Base-by-base conservation (phyloP, 2,329 filamentous ascomycete genomes). In the Trichophyton simii region DNA sequence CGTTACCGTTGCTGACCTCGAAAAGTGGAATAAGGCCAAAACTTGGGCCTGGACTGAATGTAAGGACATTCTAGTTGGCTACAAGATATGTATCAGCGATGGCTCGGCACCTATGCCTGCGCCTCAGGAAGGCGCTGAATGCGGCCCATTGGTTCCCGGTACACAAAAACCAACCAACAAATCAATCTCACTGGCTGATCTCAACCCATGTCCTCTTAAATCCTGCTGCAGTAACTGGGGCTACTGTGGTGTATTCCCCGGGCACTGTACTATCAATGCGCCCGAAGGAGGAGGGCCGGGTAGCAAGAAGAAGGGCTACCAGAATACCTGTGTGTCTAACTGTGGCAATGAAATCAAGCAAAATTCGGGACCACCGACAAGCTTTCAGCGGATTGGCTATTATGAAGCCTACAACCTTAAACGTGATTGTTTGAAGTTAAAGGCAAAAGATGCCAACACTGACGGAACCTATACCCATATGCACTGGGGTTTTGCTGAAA, bases 121-220 rank as follows among this genome's bases (percentile, higher is more conserved):
- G 6, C 76, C 77, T 0, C 71, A 79, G 67, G 78, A 78, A 1
- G 72, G 74, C 55, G 75, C 75, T 11, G 64, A 73, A 0, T 81
- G 80, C 66, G 80, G 80, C 0, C 80, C 80, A 0, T 71, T 75
- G 52, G 70, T 74, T 0, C 72, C 72, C 3, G 75, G 76, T 0
- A 78, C 77, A 0, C 38, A 41, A 57, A 65, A 8, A 55, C 65
- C 9, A 0, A 62, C 69, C 1, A 63, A 76, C 55, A 74, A 75
- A 11, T 63, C 72, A 0, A 80, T 41, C 11, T 41, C 38, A 80
- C 65, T 79, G 2, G 63, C 69, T 0, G 65, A 68, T 7, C 66
- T 82, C 4, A 82, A 81, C 63, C 76, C 73, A 0, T 82, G 80
- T 62, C 74, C 72, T 8, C 66, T 76, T 8, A 77, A 77, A 58